phyloP scores from a whole-genome alignment of 208 protist species.

The Trypanosomatidae sp. region DNA sequence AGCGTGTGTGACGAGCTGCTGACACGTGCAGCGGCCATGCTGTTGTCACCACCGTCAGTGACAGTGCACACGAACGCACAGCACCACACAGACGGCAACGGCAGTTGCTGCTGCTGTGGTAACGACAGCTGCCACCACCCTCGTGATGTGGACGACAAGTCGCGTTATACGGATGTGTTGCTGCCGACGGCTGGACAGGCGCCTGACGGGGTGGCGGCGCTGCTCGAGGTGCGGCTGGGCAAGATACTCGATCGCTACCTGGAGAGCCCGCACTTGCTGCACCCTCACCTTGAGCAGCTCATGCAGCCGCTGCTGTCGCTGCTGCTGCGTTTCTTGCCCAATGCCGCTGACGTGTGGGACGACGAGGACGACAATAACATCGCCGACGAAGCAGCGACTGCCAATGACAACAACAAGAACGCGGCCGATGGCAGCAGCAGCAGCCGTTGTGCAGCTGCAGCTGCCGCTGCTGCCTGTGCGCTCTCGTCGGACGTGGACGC shows the following conservation, averaged over 20 bases:
- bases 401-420: not conserved
- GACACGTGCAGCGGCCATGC: slow-evolving; percentile 9
- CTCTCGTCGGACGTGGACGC: slow-evolving; percentile 73
- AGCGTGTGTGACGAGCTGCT: slow-evolving; percentile 31
- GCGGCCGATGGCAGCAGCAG: not conserved
- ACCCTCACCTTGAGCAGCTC: slow-evolving; percentile 80
- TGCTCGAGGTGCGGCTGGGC: slow-evolving; percentile 38
- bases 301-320: slow-evolving; percentile 63
- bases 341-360: slow-evolving; percentile 28
- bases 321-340: slow-evolving; percentile 30
- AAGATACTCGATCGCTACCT: slow-evolving; percentile 88
- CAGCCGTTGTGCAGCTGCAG: not conserved
- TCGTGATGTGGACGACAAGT: too few species aligned
- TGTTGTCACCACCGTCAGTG: too few species aligned
- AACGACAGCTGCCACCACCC: too few species aligned
- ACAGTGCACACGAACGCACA: too few species aligned
- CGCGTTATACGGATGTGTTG: slow-evolving; percentile 12
- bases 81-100: too few species aligned
- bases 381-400: not conserved
- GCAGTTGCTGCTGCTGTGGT: too few species aligned
- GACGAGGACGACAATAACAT: slow-evolving; percentile 1
- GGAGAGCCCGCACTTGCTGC: slow-evolving; percentile 88
- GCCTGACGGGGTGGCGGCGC: slow-evolving; percentile 36
- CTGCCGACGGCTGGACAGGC: slow-evolving; percentile 46
- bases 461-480: slow-evolving; percentile 7